These are phyloP conservation scores for Picochlorum sp. DNA, from an alignment of 139 green algal species.

Conservation along the genomic window DNA sequence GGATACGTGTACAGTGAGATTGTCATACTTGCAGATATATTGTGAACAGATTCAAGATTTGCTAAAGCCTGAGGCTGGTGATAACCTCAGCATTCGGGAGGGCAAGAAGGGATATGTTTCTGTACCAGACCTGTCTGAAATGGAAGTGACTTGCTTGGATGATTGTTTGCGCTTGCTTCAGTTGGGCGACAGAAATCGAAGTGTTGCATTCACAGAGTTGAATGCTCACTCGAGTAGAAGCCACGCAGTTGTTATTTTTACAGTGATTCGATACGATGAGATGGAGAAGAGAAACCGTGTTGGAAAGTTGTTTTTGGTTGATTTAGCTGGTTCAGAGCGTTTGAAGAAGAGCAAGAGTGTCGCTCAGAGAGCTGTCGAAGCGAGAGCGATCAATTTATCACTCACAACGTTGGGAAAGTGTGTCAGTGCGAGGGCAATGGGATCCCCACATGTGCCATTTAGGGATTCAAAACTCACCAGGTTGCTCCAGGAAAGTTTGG, in stretches of 20 bases:
- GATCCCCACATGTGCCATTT: slow-evolving; percentile 56
- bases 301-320: slow-evolving; percentile 91
- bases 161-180: slow-evolving; percentile 77
- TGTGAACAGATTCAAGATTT: slow-evolving; percentile 80
- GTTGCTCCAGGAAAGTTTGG: slow-evolving; percentile 55
- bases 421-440: slow-evolving; percentile 47
- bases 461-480: slow-evolving; percentile 76
- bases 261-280: slow-evolving; percentile 53
- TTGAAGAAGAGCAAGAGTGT: slow-evolving; percentile 71
- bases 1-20: slow-evolving; percentile 57
- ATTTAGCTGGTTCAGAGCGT: slow-evolving; percentile 89
- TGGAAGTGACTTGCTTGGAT: slow-evolving; percentile 44
- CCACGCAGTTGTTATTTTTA: slow-evolving; percentile 77
- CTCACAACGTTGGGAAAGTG: slow-evolving; percentile 62
- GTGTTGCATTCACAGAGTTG: slow-evolving; percentile 39
- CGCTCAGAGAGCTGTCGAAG: slow-evolving; percentile 55
- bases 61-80: slow-evolving; percentile 44
- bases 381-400: slow-evolving; percentile 65
- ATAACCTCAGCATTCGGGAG: slow-evolving; percentile 77
- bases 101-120: slow-evolving; percentile 58
- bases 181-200: slow-evolving; percentile 64
- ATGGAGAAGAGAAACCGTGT: slow-evolving; percentile 28
- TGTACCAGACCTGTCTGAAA: slow-evolving; percentile 58
- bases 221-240: slow-evolving; percentile 71
- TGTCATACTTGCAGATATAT: slow-evolving; percentile 85